Conservation (phyloP, 495 filamentous ascomycete species). For the Penicillium goetzii region DNA sequence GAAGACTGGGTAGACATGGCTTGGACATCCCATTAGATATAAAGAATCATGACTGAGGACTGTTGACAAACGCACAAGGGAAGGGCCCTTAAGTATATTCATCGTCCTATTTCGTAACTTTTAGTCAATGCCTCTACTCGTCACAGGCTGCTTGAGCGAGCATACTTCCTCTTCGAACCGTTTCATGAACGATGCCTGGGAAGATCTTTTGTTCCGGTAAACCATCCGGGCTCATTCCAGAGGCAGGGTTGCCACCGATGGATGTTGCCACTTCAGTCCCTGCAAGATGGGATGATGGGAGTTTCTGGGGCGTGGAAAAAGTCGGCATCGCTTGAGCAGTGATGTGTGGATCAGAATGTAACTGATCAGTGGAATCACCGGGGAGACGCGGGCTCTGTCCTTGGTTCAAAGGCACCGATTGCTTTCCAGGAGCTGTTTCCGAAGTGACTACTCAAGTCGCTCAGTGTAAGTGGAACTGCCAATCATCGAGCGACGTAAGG, state of each 20-base stretch:
- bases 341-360: not conserved
- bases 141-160: slow-evolving; percentile 14
- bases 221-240: slow-evolving; percentile 48
- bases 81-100: not conserved
- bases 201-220: slow-evolving; percentile 70
- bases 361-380: slow-evolving; percentile 7
- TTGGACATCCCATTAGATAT: not conserved
- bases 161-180: slow-evolving; percentile 54
- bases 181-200: slow-evolving; percentile 69
- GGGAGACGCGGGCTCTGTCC: not conserved
- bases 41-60: not conserved
- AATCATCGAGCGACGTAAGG: not conserved
- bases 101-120: not conserved
- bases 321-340: not conserved
- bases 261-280: slow-evolving; percentile 19
- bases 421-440: not conserved
- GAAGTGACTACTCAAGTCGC: not conserved
- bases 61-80: not conserved
- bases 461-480: not conserved
- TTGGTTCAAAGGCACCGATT: not conserved
- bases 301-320: not conserved
- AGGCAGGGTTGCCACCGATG: slow-evolving; percentile 20
- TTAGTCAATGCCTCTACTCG: slow-evolving; percentile 6
- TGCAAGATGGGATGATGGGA: slow-evolving; percentile 20
- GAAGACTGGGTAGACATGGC: not conserved